phyloP scores from a whole-genome alignment of 1,284 basidiomycete genomes.

The Entoloma clypeatum region DNA sequence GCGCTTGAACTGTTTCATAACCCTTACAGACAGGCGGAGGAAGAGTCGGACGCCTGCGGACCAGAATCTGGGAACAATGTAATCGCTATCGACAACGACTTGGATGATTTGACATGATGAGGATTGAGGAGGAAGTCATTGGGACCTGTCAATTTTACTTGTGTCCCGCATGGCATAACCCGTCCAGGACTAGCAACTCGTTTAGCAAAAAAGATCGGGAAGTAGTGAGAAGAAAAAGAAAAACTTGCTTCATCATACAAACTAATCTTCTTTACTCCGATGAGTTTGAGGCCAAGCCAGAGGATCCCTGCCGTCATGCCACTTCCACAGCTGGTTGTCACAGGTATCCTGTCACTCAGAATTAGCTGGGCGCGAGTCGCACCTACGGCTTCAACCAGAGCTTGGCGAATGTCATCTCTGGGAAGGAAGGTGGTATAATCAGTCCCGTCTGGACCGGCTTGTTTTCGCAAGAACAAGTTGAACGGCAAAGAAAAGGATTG shows the following conservation, averaged over 20 bases:
- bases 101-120: not conserved
- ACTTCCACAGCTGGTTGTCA: constrained; percentile 81
- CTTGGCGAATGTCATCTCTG: constrained; percentile 51
- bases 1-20: no score
- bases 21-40: no score
- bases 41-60: no score
- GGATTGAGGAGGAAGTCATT: constrained; percentile 10
- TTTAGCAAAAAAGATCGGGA: constrained; percentile 3
- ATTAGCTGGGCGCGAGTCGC: constrained; percentile 50
- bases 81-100: no score
- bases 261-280: constrained; percentile 57
- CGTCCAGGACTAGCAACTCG: constrained; percentile 68
- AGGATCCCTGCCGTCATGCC: constrained; percentile 97
- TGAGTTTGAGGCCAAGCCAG: constrained; percentile 80
- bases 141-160: constrained; percentile 56
- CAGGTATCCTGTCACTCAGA: constrained; percentile 51
- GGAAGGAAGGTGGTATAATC: constrained; percentile 67
- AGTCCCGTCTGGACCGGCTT: constrained; percentile 36
- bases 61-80: no score
- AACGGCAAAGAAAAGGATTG: constrained; percentile 86
- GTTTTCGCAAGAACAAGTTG: constrained; percentile 64
- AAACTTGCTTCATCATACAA: constrained; percentile 81
- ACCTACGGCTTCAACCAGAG: constrained; percentile 62
- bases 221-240: constrained; percentile 3
- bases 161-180: constrained; percentile 71